A percentile compares a stretch with the other conserved stretches of the same genome.
These are phyloP conservation scores for Limonium bicolor DNA, from an alignment of 148 eudicot species.

Conservation along the genomic window DNA sequence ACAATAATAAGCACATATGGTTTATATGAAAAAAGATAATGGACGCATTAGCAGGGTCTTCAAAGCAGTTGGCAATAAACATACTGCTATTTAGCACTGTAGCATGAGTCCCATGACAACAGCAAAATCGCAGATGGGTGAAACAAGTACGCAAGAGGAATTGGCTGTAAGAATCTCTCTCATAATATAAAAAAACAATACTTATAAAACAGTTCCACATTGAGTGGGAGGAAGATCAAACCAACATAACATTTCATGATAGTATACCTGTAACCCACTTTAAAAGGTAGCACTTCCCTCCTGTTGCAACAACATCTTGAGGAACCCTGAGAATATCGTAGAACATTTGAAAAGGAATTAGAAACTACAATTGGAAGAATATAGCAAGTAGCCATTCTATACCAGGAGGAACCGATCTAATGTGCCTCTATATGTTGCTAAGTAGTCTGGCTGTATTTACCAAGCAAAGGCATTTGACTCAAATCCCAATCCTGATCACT, in stretches of 20 bases:
- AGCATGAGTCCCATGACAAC: not conserved
- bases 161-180: not conserved
- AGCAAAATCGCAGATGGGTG: too few relatives aligned
- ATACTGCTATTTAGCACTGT: not conserved
- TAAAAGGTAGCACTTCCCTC: slow-evolving; percentile 71
- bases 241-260: not conserved
- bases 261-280: slow-evolving; percentile 77
- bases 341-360: not conserved
- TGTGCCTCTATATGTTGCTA: not conserved
- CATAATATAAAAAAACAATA: not conserved
- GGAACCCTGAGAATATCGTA: slow-evolving; percentile 50
- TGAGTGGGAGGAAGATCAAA: not conserved
- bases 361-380: not conserved
- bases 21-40: too few relatives aligned
- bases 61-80: too few relatives aligned
- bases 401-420: not conserved
- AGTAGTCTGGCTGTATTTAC: not conserved
- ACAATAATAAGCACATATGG: too few relatives aligned
- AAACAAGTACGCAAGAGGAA: not conserved
- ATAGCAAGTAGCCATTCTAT: not conserved
- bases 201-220: slow-evolving; percentile 1
- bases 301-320: slow-evolving; percentile 90
- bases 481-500: not conserved
- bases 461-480: not conserved
- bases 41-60: too few relatives aligned